These are phyloP conservation scores for Aspergillus sclerotioniger DNA, from an alignment of 495 filamentous ascomycete genomes.

Conservation along the genomic window DNA sequence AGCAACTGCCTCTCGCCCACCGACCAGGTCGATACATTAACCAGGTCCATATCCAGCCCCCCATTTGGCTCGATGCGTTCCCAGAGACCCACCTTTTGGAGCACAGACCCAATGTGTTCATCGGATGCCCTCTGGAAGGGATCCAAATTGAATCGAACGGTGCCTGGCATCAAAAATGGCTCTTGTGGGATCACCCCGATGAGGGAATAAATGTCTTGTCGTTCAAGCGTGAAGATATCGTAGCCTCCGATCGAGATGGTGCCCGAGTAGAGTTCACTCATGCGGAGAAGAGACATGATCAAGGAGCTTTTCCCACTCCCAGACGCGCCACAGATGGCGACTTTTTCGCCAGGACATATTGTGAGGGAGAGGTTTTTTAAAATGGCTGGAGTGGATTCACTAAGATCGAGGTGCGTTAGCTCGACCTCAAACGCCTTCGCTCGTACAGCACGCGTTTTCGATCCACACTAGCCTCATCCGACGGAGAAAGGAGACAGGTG, in stretches of 20 bases:
- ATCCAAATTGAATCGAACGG: conserved; percentile 54
- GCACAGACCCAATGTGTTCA: conserved; percentile 37
- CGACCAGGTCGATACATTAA: conserved; percentile 38
- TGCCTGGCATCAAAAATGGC: conserved; percentile 57
- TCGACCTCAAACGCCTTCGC: too few relatives aligned
- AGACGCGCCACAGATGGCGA: conserved; percentile 38
- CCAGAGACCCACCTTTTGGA: conserved; percentile 37
- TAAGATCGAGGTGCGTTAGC: neutral
- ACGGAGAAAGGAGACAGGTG: neutral
- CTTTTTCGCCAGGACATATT: conserved; percentile 30
- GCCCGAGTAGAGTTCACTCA: conserved; percentile 46
- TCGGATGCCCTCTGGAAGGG: conserved; percentile 32
- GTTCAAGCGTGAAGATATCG: conserved; percentile 50
- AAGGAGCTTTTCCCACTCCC: conserved; percentile 62
- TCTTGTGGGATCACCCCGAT: conserved; percentile 58
- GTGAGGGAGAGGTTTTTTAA: conserved; percentile 23
- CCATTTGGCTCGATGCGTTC: neutral
- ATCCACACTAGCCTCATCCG: too few relatives aligned
- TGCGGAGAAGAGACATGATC: conserved; percentile 57
- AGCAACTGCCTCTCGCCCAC: conserved; percentile 61
- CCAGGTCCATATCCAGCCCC: conserved; percentile 51
- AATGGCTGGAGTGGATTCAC: neutral
- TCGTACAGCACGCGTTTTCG: too few relatives aligned
- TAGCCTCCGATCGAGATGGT: conserved; percentile 53
- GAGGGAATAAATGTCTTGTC: conserved; percentile 46